Evolutionary conservation across 208 protist species (phyloP).

Genomic region (Tetramitus jugosus): DNA sequence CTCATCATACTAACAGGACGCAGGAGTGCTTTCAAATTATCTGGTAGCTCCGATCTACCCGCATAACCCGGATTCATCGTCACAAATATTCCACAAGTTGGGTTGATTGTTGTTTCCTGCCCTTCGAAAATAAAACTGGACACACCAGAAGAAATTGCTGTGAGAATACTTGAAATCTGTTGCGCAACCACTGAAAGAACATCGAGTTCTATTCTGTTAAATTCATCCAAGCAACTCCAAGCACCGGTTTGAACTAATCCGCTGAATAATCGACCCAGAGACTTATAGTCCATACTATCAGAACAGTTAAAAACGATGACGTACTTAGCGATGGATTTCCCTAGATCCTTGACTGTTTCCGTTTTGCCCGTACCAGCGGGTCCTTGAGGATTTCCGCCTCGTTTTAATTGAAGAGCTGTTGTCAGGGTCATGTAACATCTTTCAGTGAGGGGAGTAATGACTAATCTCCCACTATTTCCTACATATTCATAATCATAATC

Average conservation of each 20-base stretch:
- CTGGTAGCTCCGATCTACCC: constrained; percentile 92
- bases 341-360: constrained; percentile 97
- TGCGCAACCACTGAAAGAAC: constrained; percentile 96
- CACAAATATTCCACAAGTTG: constrained; percentile 91
- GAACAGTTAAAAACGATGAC: constrained; percentile 98
- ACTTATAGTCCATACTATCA: constrained; percentile 91
- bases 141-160: constrained; percentile 62
- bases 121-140: constrained; percentile 81
- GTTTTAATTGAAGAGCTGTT: constrained; percentile 85
- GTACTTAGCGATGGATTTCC: constrained; percentile 90
- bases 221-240: constrained; percentile 97
- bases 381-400: constrained; percentile 84
- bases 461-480: constrained; percentile 90
- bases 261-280: constrained; percentile 84
- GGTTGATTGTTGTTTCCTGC: constrained; percentile 84
- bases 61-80: constrained; percentile 99
- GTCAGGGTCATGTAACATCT: constrained; percentile 95
- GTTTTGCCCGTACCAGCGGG: too few species aligned
- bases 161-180: constrained; percentile 88
- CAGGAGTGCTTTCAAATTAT: constrained; percentile 95
- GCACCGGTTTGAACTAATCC: constrained; percentile 93
- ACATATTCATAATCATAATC: constrained; percentile 95
- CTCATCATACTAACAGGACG: constrained; percentile 97
- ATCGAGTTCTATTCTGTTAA: constrained; percentile 96
- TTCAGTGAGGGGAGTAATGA: constrained; percentile 94